A percentile compares a stretch with the other conserved stretches of the same genome.
Evolutionary conservation across 2,329 filamentous ascomycete genomes (phyloP).

Genomic region (Leptosphaerulina australis): DNA sequence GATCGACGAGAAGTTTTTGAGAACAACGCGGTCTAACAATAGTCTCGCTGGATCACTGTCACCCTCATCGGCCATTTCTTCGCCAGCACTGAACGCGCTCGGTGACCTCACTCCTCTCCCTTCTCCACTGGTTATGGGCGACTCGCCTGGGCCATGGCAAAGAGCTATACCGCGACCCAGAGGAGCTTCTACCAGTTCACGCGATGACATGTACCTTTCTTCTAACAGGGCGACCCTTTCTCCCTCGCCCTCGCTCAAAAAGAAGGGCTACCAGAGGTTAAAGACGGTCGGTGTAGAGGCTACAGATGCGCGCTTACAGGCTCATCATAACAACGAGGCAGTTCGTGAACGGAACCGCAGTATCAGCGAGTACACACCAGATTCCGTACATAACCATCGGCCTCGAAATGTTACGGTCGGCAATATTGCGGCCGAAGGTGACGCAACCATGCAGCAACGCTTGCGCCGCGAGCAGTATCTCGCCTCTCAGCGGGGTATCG

Average conservation of each 20-base stretch:
- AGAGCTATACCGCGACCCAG: conserved; percentile 45
- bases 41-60: conserved; percentile 55
- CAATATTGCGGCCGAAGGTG: conserved; percentile 46
- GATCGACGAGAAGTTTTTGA: conserved; percentile 45
- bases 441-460: conserved; percentile 58
- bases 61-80: conserved; percentile 54
- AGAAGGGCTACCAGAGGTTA: conserved; percentile 56
- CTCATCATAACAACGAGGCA: conserved; percentile 41
- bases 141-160: conserved; percentile 53
- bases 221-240: conserved; percentile 43
- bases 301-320: conserved; percentile 38
- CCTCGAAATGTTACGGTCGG: conserved; percentile 73
- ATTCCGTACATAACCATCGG: conserved; percentile 69
- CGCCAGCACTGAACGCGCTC: conserved; percentile 56
- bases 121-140: conserved; percentile 53
- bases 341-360: conserved; percentile 76
- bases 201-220: conserved; percentile 42
- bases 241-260: conserved; percentile 51
- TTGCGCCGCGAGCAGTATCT: conserved; percentile 81
- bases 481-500: conserved; percentile 76
- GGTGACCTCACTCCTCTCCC: conserved; percentile 60
- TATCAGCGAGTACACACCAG: conserved; percentile 85
- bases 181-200: conserved; percentile 38
- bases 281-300: conserved; percentile 51
- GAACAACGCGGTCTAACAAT: conserved; percentile 51